Conservation (phyloP, 108 stramenopile genomes). For the Fragilaria radians region DNA sequence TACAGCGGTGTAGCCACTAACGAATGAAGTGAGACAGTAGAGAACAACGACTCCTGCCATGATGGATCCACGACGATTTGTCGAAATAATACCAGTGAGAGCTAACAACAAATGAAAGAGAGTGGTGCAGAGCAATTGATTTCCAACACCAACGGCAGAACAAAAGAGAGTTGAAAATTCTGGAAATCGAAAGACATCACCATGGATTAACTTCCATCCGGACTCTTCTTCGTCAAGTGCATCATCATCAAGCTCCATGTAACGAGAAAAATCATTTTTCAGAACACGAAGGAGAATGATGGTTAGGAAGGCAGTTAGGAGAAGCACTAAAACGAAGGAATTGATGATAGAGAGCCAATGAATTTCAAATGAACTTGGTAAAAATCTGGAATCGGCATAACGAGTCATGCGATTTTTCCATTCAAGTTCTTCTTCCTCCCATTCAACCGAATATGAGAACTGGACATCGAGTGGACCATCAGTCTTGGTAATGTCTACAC, state of each 20-base stretch:
- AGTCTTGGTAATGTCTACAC: slow-evolving; percentile 89
- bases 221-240: slow-evolving; percentile 94
- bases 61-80: slow-evolving; percentile 92
- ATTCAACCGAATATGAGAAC: slow-evolving; percentile 94
- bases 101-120: slow-evolving; percentile 90
- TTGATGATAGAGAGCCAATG: slow-evolving; percentile 96
- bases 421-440: slow-evolving; percentile 64
- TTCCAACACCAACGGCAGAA: slow-evolving; percentile 85
- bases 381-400: slow-evolving; percentile 82
- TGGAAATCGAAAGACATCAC: slow-evolving; percentile 96
- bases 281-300: slow-evolving; percentile 91
- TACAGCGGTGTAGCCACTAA: slow-evolving; percentile 91
- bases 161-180: slow-evolving; percentile 76
- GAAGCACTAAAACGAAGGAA: slow-evolving; percentile 89
- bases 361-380: slow-evolving; percentile 87
- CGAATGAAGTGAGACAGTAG: slow-evolving; percentile 93
- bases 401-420: slow-evolving; percentile 86
- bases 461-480: slow-evolving; percentile 54
- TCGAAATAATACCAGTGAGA: slow-evolving; percentile 90
- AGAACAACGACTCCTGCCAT: slow-evolving; percentile 94
- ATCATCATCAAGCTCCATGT: slow-evolving; percentile 92
- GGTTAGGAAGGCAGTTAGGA: slow-evolving; percentile 92
- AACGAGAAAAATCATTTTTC: slow-evolving; percentile 74
- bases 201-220: slow-evolving; percentile 98
- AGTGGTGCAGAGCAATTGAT: slow-evolving; percentile 83